Evolutionary conservation across 129 eudicot species (phyloP).

Genomic region (Saussurea involucrata): DNA sequence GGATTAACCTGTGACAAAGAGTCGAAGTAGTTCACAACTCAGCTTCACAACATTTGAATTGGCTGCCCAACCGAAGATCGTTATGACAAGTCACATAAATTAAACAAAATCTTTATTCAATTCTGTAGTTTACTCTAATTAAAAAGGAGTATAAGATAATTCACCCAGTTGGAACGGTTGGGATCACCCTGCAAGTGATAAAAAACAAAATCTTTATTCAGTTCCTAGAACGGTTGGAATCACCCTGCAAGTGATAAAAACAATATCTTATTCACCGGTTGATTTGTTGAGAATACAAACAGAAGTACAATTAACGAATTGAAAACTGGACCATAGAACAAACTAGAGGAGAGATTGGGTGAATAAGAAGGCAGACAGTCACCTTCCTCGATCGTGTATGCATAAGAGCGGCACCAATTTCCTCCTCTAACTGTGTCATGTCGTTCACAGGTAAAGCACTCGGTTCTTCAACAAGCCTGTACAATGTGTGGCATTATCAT

Average conservation of each 20-base stretch:
- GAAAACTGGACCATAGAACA: not conserved
- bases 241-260: no score
- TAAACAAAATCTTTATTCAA: no score
- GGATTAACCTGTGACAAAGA: conserved; percentile 71
- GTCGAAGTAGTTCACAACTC: conserved; percentile 81
- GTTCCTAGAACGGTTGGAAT: no score
- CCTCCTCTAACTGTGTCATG: conserved; percentile 44
- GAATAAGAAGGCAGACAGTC: not conserved
- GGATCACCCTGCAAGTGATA: no score
- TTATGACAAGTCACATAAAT: not conserved
- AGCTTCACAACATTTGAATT: conserved; percentile 80
- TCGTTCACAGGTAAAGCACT: conserved; percentile 26
- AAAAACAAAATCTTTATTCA: no score
- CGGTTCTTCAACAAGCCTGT: conserved; percentile 36
- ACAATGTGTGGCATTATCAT: not conserved
- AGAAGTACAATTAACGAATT: not conserved
- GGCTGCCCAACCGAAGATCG: conserved; percentile 39
- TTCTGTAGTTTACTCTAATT: no score
- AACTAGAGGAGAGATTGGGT: not conserved
- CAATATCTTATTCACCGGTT: no score
- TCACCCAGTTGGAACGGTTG: no score
- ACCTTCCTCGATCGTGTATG: conserved; percentile 49
- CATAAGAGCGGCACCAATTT: conserved; percentile 37
- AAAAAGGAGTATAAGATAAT: no score
- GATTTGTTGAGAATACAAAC: no score